Evolutionary conservation across 495 filamentous ascomycete species (phyloP).

Genomic region (Penicillium soppii): DNA sequence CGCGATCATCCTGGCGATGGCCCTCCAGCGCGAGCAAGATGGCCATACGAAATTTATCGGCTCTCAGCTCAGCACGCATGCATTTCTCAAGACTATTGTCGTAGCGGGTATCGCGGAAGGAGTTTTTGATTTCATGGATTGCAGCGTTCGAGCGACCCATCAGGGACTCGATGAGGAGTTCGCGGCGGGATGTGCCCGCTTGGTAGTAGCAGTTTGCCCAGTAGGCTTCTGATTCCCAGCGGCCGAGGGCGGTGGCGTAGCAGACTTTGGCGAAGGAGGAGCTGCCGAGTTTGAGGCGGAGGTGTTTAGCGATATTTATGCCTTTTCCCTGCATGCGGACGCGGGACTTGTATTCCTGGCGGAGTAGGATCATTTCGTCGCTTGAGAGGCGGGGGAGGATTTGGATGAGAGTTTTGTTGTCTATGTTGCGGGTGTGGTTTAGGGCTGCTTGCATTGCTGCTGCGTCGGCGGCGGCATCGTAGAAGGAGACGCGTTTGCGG

Average conservation of each 20-base stretch:
- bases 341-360: constrained; percentile 84
- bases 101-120: constrained; percentile 91
- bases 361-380: constrained; percentile 80
- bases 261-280: constrained; percentile 82
- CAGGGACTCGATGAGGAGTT: constrained; percentile 87
- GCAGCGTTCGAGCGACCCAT: constrained; percentile 88
- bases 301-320: constrained; percentile 95
- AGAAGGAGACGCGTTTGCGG: constrained; percentile 57
- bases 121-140: constrained; percentile 87
- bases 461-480: constrained; percentile 80
- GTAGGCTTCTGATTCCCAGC: constrained; percentile 92
- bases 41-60: constrained; percentile 91
- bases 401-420: constrained; percentile 71
- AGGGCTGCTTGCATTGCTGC: constrained; percentile 72
- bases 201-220: constrained; percentile 99
- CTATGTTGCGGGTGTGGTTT: constrained; percentile 61
- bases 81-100: constrained; percentile 75
- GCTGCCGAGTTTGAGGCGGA: constrained; percentile 71
- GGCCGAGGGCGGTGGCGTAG: constrained; percentile 86
- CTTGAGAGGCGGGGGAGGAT: constrained; percentile 81
- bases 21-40: constrained; percentile 84
- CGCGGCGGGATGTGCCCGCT: constrained; percentile 74
- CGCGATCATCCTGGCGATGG: constrained; percentile 74
- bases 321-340: constrained; percentile 80
- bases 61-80: constrained; percentile 87